These are phyloP conservation scores for Balamuthia mandrillaris DNA, from an alignment of 208 protist species.

Conservation along the genomic window DNA sequence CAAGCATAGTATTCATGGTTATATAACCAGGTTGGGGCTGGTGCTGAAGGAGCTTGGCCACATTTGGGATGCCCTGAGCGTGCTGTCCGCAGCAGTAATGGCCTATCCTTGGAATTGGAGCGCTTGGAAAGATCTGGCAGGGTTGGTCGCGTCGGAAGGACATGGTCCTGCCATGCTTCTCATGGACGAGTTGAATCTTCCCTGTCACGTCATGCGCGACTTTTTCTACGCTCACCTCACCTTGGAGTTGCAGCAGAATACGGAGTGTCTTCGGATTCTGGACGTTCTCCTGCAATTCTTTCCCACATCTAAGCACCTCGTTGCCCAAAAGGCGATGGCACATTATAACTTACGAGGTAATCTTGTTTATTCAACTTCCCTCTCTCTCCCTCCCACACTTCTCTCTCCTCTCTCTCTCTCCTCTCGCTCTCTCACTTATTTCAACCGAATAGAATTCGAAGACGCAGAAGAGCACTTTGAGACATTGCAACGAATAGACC, in stretches of 20 bases:
- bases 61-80: neutral
- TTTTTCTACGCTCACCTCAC: slow-evolving; percentile 64
- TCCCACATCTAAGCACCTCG: slow-evolving; percentile 64
- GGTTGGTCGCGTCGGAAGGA: slow-evolving; percentile 1
- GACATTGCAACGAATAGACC: slow-evolving; percentile 76
- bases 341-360: slow-evolving; percentile 82
- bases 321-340: slow-evolving; percentile 78
- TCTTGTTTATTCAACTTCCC: neutral
- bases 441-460: slow-evolving; percentile 57
- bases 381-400: neutral
- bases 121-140: slow-evolving; percentile 64
- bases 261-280: slow-evolving; percentile 41
- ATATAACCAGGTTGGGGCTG: neutral
- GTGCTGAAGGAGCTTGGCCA: neutral
- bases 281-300: slow-evolving; percentile 46
- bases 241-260: slow-evolving; percentile 64
- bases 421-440: neutral
- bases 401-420: neutral
- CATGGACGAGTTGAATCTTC: slow-evolving; percentile 33
- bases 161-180: no score
- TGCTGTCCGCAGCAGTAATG: slow-evolving; percentile 45
- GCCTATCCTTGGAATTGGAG: slow-evolving; percentile 66
- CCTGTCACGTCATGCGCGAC: slow-evolving; percentile 50
- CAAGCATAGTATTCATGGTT: neutral
- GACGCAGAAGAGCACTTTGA: slow-evolving; percentile 82